A percentile compares a stretch with the other conserved stretches of the same genome.
Evolutionary conservation across 257 asterid species (phyloP).

Genomic region (Ilex asprella): DNA sequence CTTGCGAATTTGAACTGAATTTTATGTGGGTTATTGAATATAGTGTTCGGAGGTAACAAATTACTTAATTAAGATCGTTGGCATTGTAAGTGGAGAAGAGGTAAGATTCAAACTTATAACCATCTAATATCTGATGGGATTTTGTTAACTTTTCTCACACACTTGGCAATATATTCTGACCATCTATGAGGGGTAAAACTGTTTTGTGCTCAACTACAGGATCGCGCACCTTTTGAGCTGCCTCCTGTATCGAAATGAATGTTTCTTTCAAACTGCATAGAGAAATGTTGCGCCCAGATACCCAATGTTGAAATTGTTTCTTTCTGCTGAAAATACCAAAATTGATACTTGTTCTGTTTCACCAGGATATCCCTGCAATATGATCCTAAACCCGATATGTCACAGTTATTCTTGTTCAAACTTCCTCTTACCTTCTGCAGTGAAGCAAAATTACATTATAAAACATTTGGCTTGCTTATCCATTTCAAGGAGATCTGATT

Average conservation of each 20-base stretch:
- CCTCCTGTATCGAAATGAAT: no score
- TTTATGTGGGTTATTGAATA: not conserved
- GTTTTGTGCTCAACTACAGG: no score
- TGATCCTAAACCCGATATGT: constrained; percentile 11
- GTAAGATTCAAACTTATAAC: no score
- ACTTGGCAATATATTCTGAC: no score
- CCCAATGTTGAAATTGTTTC: constrained; percentile 24
- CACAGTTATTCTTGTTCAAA: constrained; percentile 16
- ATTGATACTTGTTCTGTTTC: constrained; percentile 17
- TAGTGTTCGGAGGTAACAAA: no score
- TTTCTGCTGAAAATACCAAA: constrained; percentile 23
- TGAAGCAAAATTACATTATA: constrained; percentile 10
- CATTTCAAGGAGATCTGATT: constrained; percentile 24
- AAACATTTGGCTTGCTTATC: constrained; percentile 34
- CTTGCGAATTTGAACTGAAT: constrained; percentile 3
- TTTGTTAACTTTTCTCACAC: not conserved
- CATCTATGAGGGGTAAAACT: no score
- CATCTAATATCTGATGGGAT: no score
- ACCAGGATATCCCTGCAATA: constrained; percentile 16
- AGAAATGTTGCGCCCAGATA: not conserved
- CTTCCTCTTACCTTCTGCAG: constrained; percentile 11
- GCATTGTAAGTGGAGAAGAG: no score
- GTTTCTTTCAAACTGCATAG: no score
- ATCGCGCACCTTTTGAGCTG: no score
- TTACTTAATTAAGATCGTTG: no score